Percentiles rank a stretch among this genome's conserved stretches.
Conservation (phyloP, 768 basidiomycete genomes). For the Fistulinella prunicolor region DNA sequence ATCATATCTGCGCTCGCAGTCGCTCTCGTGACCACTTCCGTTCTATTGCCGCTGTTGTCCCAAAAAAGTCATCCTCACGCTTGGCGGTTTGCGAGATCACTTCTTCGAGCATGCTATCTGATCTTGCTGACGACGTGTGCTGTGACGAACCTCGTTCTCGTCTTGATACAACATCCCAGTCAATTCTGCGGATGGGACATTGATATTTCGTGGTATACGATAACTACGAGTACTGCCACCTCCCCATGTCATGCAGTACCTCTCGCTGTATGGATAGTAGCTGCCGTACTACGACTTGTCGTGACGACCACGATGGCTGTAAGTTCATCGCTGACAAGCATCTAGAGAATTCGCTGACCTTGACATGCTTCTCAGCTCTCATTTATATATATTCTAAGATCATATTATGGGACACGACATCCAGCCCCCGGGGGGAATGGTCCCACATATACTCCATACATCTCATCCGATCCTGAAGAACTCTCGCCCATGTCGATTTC, state of each 20-base stretch:
- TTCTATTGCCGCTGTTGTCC: conserved; percentile 39
- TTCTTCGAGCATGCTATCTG: conserved; percentile 43
- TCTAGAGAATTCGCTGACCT: conserved; percentile 4
- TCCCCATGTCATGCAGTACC: conserved; percentile 15
- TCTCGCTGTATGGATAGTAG: conserved; percentile 54
- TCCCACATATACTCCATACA: conserved; percentile 14
- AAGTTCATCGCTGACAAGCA: conserved; percentile 27
- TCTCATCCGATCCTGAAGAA: conserved; percentile 21
- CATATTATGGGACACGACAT: conserved; percentile 17
- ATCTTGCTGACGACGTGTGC: conserved; percentile 51
- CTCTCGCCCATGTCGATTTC: conserved; percentile 16
- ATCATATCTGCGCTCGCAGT: conserved; percentile 22
- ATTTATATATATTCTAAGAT: conserved; percentile 19
- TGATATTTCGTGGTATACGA: conserved; percentile 63
- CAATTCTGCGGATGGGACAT: conserved; percentile 61
- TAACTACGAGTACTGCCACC: conserved; percentile 20
- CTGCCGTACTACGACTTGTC: conserved; percentile 50
- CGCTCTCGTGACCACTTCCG: conserved; percentile 33
- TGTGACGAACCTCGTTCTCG: conserved; percentile 51
- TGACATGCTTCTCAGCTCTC: conserved; percentile 14
- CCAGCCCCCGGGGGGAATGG: conserved; percentile 10
- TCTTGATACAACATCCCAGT: conserved; percentile 50
- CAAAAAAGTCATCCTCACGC: conserved; percentile 15
- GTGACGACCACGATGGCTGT: conserved; percentile 55
- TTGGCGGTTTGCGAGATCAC: conserved; percentile 11